These are phyloP conservation scores for Termitomyces sp. DNA, from an alignment of 768 basidiomycete species.

Conservation along the genomic window DNA sequence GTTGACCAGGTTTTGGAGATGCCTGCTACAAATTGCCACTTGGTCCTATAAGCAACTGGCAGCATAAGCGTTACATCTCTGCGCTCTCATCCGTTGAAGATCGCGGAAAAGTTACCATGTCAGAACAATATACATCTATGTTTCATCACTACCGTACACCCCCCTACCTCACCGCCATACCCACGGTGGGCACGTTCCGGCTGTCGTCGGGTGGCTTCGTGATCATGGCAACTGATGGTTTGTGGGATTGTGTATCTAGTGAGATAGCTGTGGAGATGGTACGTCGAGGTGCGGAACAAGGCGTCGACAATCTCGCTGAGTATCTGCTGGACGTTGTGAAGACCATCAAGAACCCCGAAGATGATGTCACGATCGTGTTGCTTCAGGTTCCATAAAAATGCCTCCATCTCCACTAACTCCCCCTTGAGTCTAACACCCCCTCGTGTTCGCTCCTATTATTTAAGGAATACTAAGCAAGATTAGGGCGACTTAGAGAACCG, in stretches of 20 bases:
- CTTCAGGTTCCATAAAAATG: slow-evolving; percentile 13
- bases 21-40: slow-evolving; percentile 32
- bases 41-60: slow-evolving; percentile 20
- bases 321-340: slow-evolving; percentile 22
- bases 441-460: not conserved
- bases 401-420: not conserved
- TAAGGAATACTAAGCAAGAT: too few relatives aligned
- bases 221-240: slow-evolving; percentile 48
- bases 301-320: slow-evolving; percentile 20
- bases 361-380: slow-evolving; percentile 30
- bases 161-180: slow-evolving; percentile 50
- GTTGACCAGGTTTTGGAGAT: slow-evolving; percentile 28
- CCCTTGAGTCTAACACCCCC: too few relatives aligned
- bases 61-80: slow-evolving; percentile 28
- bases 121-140: slow-evolving; percentile 25
- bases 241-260: slow-evolving; percentile 50
- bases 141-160: slow-evolving; percentile 50
- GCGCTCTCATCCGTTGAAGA: slow-evolving; percentile 26
- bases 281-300: slow-evolving; percentile 14
- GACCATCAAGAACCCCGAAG: slow-evolving; percentile 20
- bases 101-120: slow-evolving; percentile 28
- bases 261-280: slow-evolving; percentile 40
- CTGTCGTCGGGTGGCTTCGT: slow-evolving; percentile 35
- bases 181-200: slow-evolving; percentile 34
- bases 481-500: too few relatives aligned